phyloP scores from a whole-genome alignment of 176 grass and related monocot species.

The Echinochloa phyllopogon region DNA sequence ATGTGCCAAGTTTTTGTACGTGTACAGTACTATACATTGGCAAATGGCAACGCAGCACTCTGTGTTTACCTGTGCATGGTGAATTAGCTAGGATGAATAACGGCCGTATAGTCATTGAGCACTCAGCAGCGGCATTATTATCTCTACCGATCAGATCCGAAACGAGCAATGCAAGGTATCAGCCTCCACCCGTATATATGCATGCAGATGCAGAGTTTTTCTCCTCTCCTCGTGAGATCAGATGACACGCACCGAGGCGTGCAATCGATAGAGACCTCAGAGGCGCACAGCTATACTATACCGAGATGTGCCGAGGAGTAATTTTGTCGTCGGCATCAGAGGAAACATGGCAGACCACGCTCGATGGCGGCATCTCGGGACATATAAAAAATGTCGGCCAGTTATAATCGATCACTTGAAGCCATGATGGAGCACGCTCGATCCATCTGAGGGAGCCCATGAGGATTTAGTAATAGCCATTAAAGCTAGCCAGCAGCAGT shows the following conservation, averaged over 20 bases:
- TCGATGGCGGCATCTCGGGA: not conserved
- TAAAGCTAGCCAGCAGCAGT: not conserved
- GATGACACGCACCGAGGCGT: not conserved
- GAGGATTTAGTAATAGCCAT: not conserved
- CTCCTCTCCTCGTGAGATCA: not conserved
- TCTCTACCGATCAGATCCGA: too few species aligned
- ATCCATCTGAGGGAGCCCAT: slow-evolving; percentile 20
- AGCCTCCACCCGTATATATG: too few species aligned
- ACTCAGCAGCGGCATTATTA: too few species aligned
- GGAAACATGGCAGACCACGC: not conserved
- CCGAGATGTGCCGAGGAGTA: slow-evolving; percentile 22
- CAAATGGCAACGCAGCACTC: too few species aligned
- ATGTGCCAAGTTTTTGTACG: too few species aligned
- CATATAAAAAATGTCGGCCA: not conserved
- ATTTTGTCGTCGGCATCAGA: not conserved
- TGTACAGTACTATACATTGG: too few species aligned
- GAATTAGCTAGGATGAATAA: too few species aligned
- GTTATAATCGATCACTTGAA: slow-evolving; percentile 11
- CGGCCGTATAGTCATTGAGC: too few species aligned
- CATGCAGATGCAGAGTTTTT: too few species aligned
- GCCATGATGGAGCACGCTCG: not conserved
- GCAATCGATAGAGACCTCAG: not conserved
- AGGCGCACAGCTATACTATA: too few species aligned
- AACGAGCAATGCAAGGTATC: too few species aligned
- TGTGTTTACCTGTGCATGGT: too few species aligned